Conservation (phyloP, 2,329 filamentous ascomycete species). For the Colletotrichum sp. region DNA sequence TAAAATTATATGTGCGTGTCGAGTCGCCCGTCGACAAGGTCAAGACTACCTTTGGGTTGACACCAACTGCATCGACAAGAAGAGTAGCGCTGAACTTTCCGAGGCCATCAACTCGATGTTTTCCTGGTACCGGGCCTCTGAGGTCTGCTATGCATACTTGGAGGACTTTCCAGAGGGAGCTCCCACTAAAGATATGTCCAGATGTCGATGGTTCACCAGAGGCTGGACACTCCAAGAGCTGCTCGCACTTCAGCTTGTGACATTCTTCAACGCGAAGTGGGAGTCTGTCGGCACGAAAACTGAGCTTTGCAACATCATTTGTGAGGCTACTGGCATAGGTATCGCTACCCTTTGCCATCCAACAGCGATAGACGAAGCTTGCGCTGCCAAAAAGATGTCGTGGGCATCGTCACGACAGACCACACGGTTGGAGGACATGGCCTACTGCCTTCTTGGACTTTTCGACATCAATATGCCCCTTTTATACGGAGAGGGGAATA, state of each 20-base stretch:
- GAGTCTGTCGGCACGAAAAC: not conserved
- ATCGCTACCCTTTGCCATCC: not conserved
- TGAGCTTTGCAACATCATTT: constrained; percentile 17
- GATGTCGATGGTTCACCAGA: constrained; percentile 24
- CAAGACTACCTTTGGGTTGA: constrained; percentile 16
- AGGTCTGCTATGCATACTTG: constrained; percentile 3
- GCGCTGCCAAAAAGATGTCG: constrained; percentile 27
- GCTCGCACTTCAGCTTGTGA: constrained; percentile 22
- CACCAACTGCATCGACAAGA: constrained; percentile 22
- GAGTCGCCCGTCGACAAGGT: constrained; percentile 6
- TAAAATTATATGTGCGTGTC: constrained; percentile 25
- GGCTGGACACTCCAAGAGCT: constrained; percentile 28
- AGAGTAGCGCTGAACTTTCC: constrained; percentile 5
- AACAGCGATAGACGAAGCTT: constrained; percentile 2
- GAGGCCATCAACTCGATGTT: constrained; percentile 20
- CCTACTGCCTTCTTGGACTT: constrained; percentile 28
- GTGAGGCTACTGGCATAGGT: constrained; percentile 29
- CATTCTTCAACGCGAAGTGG: constrained; percentile 24
- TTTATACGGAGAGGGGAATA: constrained; percentile 26
- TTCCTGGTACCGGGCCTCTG: constrained; percentile 9
- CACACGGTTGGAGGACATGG: constrained; percentile 23
- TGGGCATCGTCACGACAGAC: constrained; percentile 25
- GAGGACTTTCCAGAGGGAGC: not conserved
- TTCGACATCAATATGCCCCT: constrained; percentile 29
- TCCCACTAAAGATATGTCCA: not conserved